Evolutionary conservation across 495 filamentous ascomycete genomes (phyloP).

Genomic region (Podospora didyma): DNA sequence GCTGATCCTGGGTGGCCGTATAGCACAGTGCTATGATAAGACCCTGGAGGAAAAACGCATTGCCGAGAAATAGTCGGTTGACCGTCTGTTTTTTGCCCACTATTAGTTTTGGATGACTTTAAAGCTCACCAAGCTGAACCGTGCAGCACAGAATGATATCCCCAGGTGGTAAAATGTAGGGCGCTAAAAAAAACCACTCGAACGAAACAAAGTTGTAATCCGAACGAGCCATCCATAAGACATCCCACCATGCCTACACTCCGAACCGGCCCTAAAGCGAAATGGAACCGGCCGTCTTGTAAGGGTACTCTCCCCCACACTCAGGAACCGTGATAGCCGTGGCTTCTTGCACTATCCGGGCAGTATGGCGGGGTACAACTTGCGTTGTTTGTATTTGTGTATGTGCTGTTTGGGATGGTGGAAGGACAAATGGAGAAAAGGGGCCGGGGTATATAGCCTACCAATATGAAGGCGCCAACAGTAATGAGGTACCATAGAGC

Average conservation of each 20-base stretch:
- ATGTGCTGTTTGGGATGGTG: background rate
- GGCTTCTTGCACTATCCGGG: constrained; percentile 76
- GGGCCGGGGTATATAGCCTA: constrained; percentile 29
- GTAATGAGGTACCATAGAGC: constrained; percentile 47
- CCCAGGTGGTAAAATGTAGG: constrained; percentile 64
- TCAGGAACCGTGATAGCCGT: constrained; percentile 92
- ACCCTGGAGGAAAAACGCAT: constrained; percentile 54
- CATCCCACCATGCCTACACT: constrained; percentile 88
- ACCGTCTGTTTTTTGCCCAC: constrained; percentile 34
- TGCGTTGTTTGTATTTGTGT: constrained; percentile 15
- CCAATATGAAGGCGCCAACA: constrained; percentile 38
- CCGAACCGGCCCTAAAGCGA: constrained; percentile 67
- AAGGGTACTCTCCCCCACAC: constrained; percentile 95
- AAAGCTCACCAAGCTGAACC: background rate
- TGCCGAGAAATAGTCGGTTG: constrained; percentile 47
- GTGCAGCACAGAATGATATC: constrained; percentile 2
- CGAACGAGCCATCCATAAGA: constrained; percentile 75
- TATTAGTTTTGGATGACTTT: constrained; percentile 14
- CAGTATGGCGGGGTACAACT: constrained; percentile 90
- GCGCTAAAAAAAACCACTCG: constrained; percentile 71
- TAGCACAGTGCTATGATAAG: constrained; percentile 76
- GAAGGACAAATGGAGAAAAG: constrained; percentile 3
- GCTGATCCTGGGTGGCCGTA: constrained; percentile 77
- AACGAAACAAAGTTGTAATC: constrained; percentile 56
- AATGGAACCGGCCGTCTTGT: constrained; percentile 68